These are phyloP conservation scores for Blastomyces parvus DNA, from an alignment of 2,329 filamentous ascomycete genomes.

Conservation along the genomic window DNA sequence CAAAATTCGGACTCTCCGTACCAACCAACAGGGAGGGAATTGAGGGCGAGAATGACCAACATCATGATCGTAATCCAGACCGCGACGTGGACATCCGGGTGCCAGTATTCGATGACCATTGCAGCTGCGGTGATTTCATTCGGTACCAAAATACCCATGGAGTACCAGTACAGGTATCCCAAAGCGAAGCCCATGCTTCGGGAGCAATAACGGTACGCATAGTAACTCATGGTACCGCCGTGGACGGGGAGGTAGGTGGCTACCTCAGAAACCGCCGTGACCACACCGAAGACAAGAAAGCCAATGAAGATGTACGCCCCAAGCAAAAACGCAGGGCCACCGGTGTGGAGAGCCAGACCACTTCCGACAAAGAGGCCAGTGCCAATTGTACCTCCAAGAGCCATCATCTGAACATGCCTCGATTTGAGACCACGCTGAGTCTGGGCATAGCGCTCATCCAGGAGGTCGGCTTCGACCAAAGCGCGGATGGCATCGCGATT, in stretches of 20 bases:
- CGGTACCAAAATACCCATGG: slow-evolving; percentile 38
- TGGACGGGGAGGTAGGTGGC: slow-evolving; percentile 37
- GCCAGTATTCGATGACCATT: slow-evolving; percentile 57
- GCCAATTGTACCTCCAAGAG: slow-evolving; percentile 26
- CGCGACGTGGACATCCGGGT: slow-evolving; percentile 34
- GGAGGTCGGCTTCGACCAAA: slow-evolving; percentile 32
- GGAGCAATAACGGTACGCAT: slow-evolving; percentile 36
- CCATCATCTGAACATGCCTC: slow-evolving; percentile 38
- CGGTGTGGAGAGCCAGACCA: slow-evolving; percentile 45
- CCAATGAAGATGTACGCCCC: slow-evolving; percentile 45
- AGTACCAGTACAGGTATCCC: slow-evolving; percentile 42
- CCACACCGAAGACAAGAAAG: slow-evolving; percentile 37
- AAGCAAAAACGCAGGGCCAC: slow-evolving; percentile 44
- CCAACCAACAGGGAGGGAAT: slow-evolving; percentile 40
- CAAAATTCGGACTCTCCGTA: slow-evolving; percentile 49
- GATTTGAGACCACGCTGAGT: slow-evolving; percentile 36
- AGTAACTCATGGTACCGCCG: slow-evolving; percentile 37
- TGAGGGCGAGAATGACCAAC: slow-evolving; percentile 46
- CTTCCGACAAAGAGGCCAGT: slow-evolving; percentile 49
- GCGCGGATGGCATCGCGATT: slow-evolving; percentile 22
- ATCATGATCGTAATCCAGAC: slow-evolving; percentile 50
- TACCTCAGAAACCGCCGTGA: slow-evolving; percentile 39
- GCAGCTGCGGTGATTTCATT: slow-evolving; percentile 57
- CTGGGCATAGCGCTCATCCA: slow-evolving; percentile 32
- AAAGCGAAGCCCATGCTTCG: slow-evolving; percentile 36